Evolutionary conservation across 2,329 filamentous ascomycete species (phyloP).

Genomic region (Talaromyces sp.): DNA sequence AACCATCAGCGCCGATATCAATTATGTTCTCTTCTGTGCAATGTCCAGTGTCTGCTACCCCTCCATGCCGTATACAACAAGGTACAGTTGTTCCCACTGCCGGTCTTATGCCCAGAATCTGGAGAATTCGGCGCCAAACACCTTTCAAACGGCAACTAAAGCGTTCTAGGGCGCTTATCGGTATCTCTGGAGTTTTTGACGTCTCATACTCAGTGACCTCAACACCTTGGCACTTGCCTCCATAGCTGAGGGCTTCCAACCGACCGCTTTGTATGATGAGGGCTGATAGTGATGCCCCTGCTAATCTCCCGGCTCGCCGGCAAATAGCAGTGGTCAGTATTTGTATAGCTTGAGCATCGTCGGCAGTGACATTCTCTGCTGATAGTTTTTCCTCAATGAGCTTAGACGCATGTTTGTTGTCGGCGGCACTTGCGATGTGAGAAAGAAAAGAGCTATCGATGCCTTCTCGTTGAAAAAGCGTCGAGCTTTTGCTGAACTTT

Average conservation of each 20-base stretch:
- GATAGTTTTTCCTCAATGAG: slow-evolving; percentile 4
- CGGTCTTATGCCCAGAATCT: background rate
- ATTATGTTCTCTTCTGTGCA: slow-evolving; percentile 9
- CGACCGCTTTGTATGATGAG: slow-evolving; percentile 13
- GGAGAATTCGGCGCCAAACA: slow-evolving; percentile 11
- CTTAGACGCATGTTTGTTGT: background rate
- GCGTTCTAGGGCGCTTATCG: slow-evolving; percentile 1
- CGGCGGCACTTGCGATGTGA: background rate
- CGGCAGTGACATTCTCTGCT: slow-evolving; percentile 5
- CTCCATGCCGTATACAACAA: background rate
- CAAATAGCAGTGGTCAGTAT: slow-evolving; percentile 10
- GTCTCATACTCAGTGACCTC: slow-evolving; percentile 1
- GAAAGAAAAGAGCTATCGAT: slow-evolving; percentile 15
- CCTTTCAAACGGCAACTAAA: background rate
- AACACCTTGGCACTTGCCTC: background rate
- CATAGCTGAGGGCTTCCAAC: background rate
- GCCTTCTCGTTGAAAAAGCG: slow-evolving; percentile 9
- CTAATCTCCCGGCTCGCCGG: slow-evolving; percentile 14
- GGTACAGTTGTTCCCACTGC: background rate
- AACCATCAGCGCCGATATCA: slow-evolving; percentile 18
- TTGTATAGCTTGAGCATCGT: slow-evolving; percentile 11
- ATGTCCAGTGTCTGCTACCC: background rate
- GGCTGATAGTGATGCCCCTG: slow-evolving; percentile 14
- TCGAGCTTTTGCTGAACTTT: slow-evolving; percentile 1
- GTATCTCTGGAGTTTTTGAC: background rate